A percentile compares a stretch with the other conserved stretches of the same genome.
phyloP scores from a whole-genome alignment of 164 flowering plant species.

The Sedum album region DNA sequence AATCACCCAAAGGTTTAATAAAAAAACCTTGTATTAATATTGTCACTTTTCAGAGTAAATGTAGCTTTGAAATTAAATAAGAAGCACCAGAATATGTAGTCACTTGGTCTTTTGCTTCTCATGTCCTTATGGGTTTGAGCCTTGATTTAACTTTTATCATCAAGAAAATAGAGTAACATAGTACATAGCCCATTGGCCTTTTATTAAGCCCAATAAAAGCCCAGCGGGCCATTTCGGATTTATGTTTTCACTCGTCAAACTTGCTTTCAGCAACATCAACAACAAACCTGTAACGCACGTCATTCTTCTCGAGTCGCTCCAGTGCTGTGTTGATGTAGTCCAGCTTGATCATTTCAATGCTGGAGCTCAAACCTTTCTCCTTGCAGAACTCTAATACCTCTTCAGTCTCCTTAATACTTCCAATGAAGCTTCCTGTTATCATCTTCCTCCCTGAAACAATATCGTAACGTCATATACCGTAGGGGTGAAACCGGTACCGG shows the following conservation, averaged over 20 bases:
- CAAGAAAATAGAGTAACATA: no score
- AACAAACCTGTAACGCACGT: conserved; percentile 73
- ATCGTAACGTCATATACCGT: no score
- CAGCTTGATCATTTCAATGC: conserved; percentile 67
- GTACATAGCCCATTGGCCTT: no score
- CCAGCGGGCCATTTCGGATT: not conserved
- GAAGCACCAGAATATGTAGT: no score
- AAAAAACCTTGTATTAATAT: no score
- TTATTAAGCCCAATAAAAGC: no score
- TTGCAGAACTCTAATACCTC: conserved; percentile 73
- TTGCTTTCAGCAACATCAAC: conserved; percentile 86
- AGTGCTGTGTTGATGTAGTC: conserved; percentile 66
- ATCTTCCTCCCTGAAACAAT: conserved; percentile 53
- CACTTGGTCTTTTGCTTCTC: no score
- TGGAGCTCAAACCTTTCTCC: conserved; percentile 48
- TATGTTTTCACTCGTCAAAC: conserved; percentile 18
- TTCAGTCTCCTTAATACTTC: conserved; percentile 76
- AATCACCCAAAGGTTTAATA: not conserved
- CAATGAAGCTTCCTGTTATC: conserved; percentile 71
- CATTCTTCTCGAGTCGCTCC: conserved; percentile 77
- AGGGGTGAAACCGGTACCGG: no score
- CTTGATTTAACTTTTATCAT: no score
- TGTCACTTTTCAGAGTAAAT: no score
- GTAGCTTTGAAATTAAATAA: no score
- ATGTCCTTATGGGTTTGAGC: no score